Evolutionary conservation across 2,329 filamentous ascomycete genomes (phyloP), one percentile per base, ranked within the genome.

Genomic region (Diplodia sapinea): DNA sequence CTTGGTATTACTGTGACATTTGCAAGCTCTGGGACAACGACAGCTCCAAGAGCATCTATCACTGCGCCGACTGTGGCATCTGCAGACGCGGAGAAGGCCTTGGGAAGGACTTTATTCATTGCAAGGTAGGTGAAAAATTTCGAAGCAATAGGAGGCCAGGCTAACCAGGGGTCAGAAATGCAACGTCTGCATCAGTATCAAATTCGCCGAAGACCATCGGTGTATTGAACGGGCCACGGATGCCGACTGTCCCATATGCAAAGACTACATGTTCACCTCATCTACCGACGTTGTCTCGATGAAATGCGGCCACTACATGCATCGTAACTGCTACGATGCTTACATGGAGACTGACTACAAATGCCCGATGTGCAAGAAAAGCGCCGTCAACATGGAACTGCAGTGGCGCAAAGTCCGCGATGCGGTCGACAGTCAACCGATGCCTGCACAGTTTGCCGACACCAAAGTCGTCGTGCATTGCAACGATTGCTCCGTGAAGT

Each of bases 21-120:
- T 99, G 95, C 84, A 97, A 97, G 80, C 85, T 99, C 1, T 99
- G 95, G 95, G 94, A 98, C 75, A 93, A 98, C 74, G 92, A 97
- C 72, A 87, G 89, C 66, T 89, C 88, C 71, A 97, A 96, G 78
- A 91, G 90, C 71, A 97, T 98, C 68, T 99, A 99, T 76, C 95
- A 99, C 77, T 99, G 95, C 78, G 87, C 89, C 74, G 95, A 98
- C 74, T 99, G 95, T 78, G 95, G 95, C 4, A 97, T 99, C 69
- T 99, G 95, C 77, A 87, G 95, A 68, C 89, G 94, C 68, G 95
- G 95, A 1, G 88, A 93, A 77, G 95, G 95, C 1, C 82, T 99
- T 36, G 94, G 95, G 4, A 98, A 97, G 76, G 95, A 99, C 77
- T 99, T 96, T 77, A 94, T 96, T 75, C 95, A 99, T 79, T 99